These are phyloP conservation scores for Clarireedia sp. DNA, from an alignment of 2,329 filamentous ascomycete genomes.

Conservation along the genomic window DNA sequence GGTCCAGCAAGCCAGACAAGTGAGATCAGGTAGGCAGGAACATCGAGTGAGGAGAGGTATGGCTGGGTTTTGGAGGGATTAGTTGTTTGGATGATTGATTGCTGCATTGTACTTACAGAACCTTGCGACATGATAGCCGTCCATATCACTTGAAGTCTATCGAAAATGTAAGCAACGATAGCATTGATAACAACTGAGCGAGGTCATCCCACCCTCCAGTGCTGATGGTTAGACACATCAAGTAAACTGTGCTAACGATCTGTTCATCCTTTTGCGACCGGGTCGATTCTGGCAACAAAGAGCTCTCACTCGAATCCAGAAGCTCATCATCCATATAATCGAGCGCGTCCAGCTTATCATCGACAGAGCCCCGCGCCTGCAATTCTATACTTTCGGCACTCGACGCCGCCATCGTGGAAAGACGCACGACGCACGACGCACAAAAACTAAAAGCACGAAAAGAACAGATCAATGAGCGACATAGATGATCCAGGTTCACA, in stretches of 20 bases:
- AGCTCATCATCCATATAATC: background rate
- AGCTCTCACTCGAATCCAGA: background rate
- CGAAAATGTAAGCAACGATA: background rate
- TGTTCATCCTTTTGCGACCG: background rate
- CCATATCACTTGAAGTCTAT: slow-evolving; percentile 11
- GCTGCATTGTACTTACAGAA: slow-evolving; percentile 1
- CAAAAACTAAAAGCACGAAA: too few relatives aligned
- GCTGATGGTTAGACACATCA: slow-evolving; percentile 6
- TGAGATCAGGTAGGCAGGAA: slow-evolving; percentile 43
- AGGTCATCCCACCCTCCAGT: slow-evolving; percentile 5
- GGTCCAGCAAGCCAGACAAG: slow-evolving; percentile 50
- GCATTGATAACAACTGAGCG: background rate
- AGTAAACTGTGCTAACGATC: background rate
- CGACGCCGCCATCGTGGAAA: background rate
- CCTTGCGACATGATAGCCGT: slow-evolving; percentile 11
- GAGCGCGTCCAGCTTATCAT: background rate
- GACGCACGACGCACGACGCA: too few relatives aligned
- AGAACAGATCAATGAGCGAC: too few relatives aligned
- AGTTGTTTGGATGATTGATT: too few relatives aligned
- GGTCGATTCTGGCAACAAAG: background rate
- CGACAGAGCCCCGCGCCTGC: background rate
- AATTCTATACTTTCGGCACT: background rate
- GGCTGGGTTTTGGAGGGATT: background rate
- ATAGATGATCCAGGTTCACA: too few relatives aligned
- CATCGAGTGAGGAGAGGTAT: slow-evolving; percentile 36